Conservation (phyloP, 2,329 filamentous ascomycete species). For the Colletotrichum cordylinicola region DNA sequence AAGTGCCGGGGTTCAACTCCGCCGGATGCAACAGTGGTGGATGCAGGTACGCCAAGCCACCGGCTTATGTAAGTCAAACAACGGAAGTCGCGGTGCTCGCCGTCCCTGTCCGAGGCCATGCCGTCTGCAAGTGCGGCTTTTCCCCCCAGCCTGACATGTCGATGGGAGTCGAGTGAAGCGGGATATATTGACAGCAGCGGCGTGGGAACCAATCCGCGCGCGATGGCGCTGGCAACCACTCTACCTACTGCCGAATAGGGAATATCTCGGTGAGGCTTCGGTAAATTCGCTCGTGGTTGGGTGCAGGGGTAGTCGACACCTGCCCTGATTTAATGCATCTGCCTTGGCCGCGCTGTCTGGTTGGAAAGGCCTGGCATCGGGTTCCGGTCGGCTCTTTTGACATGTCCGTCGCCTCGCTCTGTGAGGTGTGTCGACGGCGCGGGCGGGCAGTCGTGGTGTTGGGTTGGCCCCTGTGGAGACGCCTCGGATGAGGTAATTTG, state of each 20-base stretch:
- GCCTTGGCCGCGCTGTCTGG: background rate
- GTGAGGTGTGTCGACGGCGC: background rate
- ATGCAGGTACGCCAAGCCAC: background rate
- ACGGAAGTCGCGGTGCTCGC: constrained; percentile 6
- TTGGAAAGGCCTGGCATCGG: background rate
- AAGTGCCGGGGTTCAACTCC: background rate
- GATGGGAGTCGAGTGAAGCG: background rate
- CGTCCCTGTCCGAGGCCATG: background rate
- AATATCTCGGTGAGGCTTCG: background rate
- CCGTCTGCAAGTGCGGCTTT: background rate
- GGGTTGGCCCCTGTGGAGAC: constrained; percentile 1
- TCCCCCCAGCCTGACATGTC: background rate
- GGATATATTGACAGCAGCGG: background rate
- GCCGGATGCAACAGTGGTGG: background rate
- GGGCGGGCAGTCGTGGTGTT: background rate
- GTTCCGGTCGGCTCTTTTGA: background rate
- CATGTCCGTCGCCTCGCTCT: constrained; percentile 4
- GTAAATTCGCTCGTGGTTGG: background rate
- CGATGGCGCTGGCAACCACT: background rate
- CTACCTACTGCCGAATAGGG: background rate
- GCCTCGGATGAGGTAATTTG: constrained; percentile 13
- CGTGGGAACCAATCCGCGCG: background rate
- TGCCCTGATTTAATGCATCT: background rate
- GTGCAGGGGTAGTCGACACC: background rate
- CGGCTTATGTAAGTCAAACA: constrained; percentile 5